phyloP scores from a whole-genome alignment of 2,329 filamentous ascomycete species.

The Triangularia verruculosa region DNA sequence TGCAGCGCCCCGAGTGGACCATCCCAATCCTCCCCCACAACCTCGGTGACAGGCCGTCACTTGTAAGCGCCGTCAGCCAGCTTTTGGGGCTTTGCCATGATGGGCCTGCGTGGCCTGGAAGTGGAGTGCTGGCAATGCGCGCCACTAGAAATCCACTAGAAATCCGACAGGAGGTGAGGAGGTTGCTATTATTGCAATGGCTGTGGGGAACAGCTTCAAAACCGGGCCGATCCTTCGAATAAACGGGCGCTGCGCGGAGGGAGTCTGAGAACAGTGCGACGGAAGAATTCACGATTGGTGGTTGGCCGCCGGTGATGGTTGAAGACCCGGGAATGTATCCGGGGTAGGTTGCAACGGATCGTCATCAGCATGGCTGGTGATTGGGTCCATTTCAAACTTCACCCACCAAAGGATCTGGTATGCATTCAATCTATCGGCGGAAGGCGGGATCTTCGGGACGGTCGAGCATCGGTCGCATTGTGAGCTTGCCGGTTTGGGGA shows the following conservation, averaged over 20 bases:
- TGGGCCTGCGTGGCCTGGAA: background rate
- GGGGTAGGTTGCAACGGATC: background rate
- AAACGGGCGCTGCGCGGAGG: background rate
- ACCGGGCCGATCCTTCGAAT: background rate
- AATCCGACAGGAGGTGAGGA: no score
- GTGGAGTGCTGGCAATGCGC: background rate
- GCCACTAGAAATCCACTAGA: background rate
- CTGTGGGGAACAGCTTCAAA: background rate
- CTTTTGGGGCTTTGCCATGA: background rate
- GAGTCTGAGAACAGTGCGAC: background rate
- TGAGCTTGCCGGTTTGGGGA: background rate
- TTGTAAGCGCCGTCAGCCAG: background rate
- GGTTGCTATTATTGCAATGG: background rate
- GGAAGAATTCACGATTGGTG: background rate
- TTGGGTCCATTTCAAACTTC: background rate
- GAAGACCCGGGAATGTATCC: background rate
- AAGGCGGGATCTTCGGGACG: background rate
- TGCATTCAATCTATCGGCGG: background rate
- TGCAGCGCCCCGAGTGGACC: background rate
- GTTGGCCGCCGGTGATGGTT: background rate
- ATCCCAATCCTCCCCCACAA: background rate
- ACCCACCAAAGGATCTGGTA: background rate
- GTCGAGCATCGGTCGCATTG: background rate
- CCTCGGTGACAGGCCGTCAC: background rate
- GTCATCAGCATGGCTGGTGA: background rate